Evolutionary conservation across 371 early-diverging fungal genomes (phyloP), one percentile per base, ranked within the genome.

Genomic region (Saksenaea oblongispora): DNA sequence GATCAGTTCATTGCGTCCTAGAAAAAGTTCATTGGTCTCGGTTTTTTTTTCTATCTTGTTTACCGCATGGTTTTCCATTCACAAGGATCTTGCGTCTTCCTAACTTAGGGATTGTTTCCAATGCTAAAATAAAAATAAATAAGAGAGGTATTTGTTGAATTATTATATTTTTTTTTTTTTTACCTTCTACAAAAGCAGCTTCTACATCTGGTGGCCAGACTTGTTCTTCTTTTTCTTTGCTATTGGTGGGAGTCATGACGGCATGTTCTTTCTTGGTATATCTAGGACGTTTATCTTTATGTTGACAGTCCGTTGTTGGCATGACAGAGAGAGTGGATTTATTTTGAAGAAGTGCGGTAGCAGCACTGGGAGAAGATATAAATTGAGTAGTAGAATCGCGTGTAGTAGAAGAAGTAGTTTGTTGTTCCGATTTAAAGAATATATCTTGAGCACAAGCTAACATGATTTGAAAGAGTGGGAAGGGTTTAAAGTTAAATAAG

Each of bases 151-250:
- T 14, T 36, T 36, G 5, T 44, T 14, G 17, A 44, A n/a, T 24
- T 17, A 35, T 54, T 9, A 27, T 17, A 37, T 47, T 18, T n/a
- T 42, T 44, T 31, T 44, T 15, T n/a, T 58, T 34, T 58, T 34
- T 37, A 88, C 88, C 88, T 79, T 86, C 80, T 64, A 89, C 72
- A 68, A 90, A 90, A 9, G 86, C 85, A 26, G 87, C 79, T 67
- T 90, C 90, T 5, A 90, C 84, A 67, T 84, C 81, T 24, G 80
- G 75, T 44, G 91, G 89, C 91, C 91, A 90, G 13, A 90, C 90
- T 75, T 89, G 87, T 73, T 80, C 74, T 70, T 74, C 74, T 54
- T 74, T 74, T 22, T 74, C 71, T 53, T 71, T 74, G 55, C 54
- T 59, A 44, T 60, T 59, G 14, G 55, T 24, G 37, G 56, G 42